Evolutionary conservation across 2,329 filamentous ascomycete species (phyloP), one percentile per base, ranked within the genome.

Genomic region (Fusarium verticillioides): DNA sequence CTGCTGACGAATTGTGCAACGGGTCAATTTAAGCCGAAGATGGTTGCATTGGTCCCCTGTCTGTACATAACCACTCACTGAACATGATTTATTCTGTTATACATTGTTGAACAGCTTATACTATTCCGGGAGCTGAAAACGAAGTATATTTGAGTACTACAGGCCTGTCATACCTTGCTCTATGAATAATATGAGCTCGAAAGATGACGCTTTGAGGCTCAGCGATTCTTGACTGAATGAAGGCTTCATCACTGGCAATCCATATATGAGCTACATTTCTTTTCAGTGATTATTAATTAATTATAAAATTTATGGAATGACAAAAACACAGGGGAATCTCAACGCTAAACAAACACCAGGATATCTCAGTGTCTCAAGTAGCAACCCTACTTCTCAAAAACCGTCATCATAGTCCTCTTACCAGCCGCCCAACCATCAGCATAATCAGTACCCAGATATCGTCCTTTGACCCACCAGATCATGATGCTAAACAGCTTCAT

Each of bases 401-500:
- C 77, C 30, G 69, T 73, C 52, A 62, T 74, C 71, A 80, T 66
- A 15, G 78, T 81, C 63, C 74, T 79, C 67, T 83, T 82, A 4
- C 83, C 83, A 6, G 76, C 76, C 6, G 82, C 82, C 61, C 79
- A 76, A 0, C 61, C 64, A 21, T 65, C 67, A 4, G 79, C 78
- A 36, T 77, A 75, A 36, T 84, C 77, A 4, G 82, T 82, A 8
- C 83, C 83, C 57, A 85, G 61, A 52, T 79, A 75, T 4, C 83
- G 77, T 1, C 82, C 82, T 78, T 85, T 85, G 32, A 80, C 36
- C 56, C 75, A 82, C 78, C 82, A 84, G 37, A 84, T 75, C 28
- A 85, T 26, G 44, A 82, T 73, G 64, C 82, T 81, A 15, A 82
- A 82, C n/a, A 83, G 19, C 77, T 82, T 84, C 63, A 80, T 79